Evolutionary conservation across 225 moss, liverwort and hornwort species (phyloP), one percentile per base, ranked within the genome.

Genomic region (Antitrichia curtipendula): DNA sequence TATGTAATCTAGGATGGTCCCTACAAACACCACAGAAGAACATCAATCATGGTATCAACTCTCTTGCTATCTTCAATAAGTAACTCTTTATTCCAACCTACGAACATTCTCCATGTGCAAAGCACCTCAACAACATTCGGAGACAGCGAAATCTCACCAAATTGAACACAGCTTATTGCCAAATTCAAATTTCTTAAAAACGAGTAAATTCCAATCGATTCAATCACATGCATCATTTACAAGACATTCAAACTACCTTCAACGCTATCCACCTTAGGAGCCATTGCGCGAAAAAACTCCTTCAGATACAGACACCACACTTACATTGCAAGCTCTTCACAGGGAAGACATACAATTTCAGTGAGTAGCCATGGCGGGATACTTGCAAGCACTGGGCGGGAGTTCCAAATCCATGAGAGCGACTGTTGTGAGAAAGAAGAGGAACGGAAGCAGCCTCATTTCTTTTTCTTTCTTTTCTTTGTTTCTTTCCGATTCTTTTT

Each of bases 1-100:
- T 86, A 98, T 88, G 90, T 93, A 96, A 66, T 77, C 91, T 79
- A 98, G 79, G 34, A 98, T 91, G 58, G 91, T 94, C 52, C 94
- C 97, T 98, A 91, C 88, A 86, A 82, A 75, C 62, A 71, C 57
- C 80, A 87, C 58, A 9, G 52, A 70, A 71, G n/a, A 85, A 74
- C 79, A 87, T 86, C 3, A 80, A 79, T 90, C 72, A 81, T 45
- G 10, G 22, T 62, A 32, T 70, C 61, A 75, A 9, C 14, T 12
- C 2, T 76, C 63, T 4, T 22, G 52, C 75, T 22, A 24, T 56
- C 56, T 77, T 77, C 78, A 12, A 78, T 86, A 56, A 64, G 32
- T 13, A 52, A 12, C 22, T 54, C 54, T 47, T 27, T 4, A 34
- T 20, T 63, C 28, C 85, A 53, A 40, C 2, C 76, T 31, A 38